Evolutionary conservation across 2,329 filamentous ascomycete species (phyloP).

Genomic region (Penicillium sp.): DNA sequence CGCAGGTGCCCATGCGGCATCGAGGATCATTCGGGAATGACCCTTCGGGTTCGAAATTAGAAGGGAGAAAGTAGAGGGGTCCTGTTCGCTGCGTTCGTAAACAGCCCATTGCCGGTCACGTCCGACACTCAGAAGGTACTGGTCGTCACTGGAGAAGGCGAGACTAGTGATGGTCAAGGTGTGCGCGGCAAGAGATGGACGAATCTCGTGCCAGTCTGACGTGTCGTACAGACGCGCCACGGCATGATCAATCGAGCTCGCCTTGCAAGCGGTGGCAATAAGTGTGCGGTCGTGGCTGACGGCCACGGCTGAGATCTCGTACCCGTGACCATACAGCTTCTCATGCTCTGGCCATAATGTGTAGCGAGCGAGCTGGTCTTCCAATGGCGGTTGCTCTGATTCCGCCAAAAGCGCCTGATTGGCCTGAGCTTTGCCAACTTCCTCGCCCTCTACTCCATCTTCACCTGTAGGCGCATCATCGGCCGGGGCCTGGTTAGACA

Average conservation of each 20-base stretch:
- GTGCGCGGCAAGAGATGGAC: constrained; percentile 73
- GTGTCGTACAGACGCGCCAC: constrained; percentile 89
- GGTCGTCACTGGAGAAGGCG: constrained; percentile 67
- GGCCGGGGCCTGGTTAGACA: constrained; percentile 86
- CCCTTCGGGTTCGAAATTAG: constrained; percentile 67
- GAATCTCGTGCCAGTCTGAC: constrained; percentile 76
- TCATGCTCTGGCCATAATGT: constrained; percentile 94
- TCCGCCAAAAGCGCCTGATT: too few relatives aligned
- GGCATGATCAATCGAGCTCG: constrained; percentile 85
- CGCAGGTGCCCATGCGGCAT: constrained; percentile 67
- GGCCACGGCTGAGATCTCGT: constrained; percentile 84
- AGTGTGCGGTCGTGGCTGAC: constrained; percentile 64
- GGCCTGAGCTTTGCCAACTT: constrained; percentile 46
- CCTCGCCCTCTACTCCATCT: constrained; percentile 34
- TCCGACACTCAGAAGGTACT: constrained; percentile 73
- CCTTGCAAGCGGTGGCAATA: constrained; percentile 85
- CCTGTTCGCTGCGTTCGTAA: constrained; percentile 50
- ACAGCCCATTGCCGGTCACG: constrained; percentile 85
- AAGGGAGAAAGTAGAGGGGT: constrained; percentile 46
- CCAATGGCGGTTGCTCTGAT: constrained; percentile 77
- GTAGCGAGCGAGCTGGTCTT: constrained; percentile 79
- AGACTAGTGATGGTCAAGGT: constrained; percentile 75
- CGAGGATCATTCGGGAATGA: constrained; percentile 85
- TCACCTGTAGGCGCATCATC: constrained; percentile 32
- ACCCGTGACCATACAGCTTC: constrained; percentile 95